phyloP scores from a whole-genome alignment of 495 filamentous ascomycete species.

The Cenococcum geophilum region DNA sequence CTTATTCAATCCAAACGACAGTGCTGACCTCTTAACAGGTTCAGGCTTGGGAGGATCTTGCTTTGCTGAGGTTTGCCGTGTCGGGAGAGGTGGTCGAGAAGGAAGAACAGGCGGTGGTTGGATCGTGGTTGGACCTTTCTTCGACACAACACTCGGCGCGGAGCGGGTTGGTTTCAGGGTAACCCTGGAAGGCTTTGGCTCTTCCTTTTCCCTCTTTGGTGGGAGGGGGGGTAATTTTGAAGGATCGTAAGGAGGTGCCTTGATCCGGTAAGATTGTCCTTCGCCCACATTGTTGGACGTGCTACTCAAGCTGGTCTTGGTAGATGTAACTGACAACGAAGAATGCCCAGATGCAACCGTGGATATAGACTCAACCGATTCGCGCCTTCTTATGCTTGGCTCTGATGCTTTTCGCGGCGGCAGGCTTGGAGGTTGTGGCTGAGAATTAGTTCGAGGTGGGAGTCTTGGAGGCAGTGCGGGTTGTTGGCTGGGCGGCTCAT shows the following conservation, averaged over 20 bases:
- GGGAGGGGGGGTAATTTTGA: constrained; percentile 35
- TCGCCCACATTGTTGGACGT: constrained; percentile 11
- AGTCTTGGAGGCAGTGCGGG: constrained; percentile 44
- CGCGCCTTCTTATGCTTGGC: constrained; percentile 25
- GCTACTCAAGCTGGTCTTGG: constrained; percentile 25
- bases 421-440: constrained; percentile 38
- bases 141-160: constrained; percentile 6
- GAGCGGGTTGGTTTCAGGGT: constrained; percentile 23
- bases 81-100: constrained; percentile 23
- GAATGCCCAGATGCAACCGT: constrained; percentile 35
- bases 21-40: constrained; percentile 29
- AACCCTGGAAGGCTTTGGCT: constrained; percentile 16
- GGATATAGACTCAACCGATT: constrained; percentile 35
- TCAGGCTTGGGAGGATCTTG: constrained; percentile 9
- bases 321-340: constrained; percentile 31
- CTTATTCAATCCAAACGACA: constrained; percentile 39
- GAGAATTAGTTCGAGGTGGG: constrained; percentile 30
- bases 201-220: constrained; percentile 31
- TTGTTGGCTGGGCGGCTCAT: constrained; percentile 36
- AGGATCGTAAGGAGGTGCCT: constrained; percentile 40
- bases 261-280: constrained; percentile 21
- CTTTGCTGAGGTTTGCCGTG: constrained; percentile 7
- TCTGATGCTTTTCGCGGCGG: constrained; percentile 40
- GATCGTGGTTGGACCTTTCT: constrained; percentile 1
- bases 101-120: constrained; percentile 18